phyloP scores from a whole-genome alignment of 495 filamentous ascomycete genomes.

The Neurospora sublineolata region DNA sequence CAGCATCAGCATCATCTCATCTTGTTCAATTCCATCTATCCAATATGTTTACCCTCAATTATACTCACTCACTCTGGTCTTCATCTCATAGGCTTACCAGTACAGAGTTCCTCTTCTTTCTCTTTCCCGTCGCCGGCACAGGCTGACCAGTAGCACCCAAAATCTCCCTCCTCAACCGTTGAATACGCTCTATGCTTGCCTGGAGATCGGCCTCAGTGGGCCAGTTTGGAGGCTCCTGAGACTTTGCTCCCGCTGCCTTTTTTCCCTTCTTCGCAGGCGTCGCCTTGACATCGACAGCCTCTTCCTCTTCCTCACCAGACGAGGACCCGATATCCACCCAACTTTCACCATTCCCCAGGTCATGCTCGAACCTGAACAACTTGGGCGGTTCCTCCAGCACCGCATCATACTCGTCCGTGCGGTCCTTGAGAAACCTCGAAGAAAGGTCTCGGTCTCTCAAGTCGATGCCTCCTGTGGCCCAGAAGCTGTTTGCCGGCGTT shows the following conservation, averaged over 20 bases:
- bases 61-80: neutral
- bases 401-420: neutral
- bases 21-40: neutral
- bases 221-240: neutral
- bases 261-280: neutral
- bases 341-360: neutral
- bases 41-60: neutral
- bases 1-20: neutral
- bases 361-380: constrained; percentile 13
- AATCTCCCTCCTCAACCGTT: neutral
- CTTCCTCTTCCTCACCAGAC: neutral
- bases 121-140: neutral
- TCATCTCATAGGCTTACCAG: neutral
- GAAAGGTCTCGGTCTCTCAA: constrained; percentile 3
- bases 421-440: constrained; percentile 1
- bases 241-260: neutral
- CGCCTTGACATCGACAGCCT: neutral
- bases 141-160: neutral
- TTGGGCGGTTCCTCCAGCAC: neutral
- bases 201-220: neutral
- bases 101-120: neutral
- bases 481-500: neutral
- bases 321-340: neutral
- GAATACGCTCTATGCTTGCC: neutral
- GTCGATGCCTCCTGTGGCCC: neutral